A percentile compares a stretch with the other conserved stretches of the same genome.
Evolutionary conservation across 164 flowering plant genomes (phyloP).

Genomic region (Aristolochia californica): DNA sequence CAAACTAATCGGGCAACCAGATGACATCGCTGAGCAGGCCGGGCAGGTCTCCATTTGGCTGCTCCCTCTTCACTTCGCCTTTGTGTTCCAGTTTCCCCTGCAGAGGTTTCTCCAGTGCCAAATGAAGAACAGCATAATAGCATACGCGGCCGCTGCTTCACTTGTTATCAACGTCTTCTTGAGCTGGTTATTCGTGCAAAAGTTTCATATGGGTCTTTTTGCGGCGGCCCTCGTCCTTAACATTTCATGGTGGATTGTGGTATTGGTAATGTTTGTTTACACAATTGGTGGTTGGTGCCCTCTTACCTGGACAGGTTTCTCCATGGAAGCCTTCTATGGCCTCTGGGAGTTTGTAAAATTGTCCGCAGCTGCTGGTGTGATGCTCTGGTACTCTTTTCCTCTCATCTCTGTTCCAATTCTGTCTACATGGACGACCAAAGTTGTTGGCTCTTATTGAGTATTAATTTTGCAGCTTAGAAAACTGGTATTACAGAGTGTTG

Average conservation of each 20-base stretch:
- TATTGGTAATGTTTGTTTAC: conserved; percentile 24
- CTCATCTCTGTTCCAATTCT: neutral
- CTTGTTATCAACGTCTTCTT: conserved; percentile 26
- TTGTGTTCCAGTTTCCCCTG: conserved; percentile 34
- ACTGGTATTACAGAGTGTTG: conserved; percentile 59
- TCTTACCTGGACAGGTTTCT: conserved; percentile 42
- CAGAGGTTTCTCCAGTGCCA: conserved; percentile 51
- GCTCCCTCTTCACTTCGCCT: conserved; percentile 42
- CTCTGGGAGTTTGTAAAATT: conserved; percentile 40
- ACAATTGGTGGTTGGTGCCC: conserved; percentile 38
- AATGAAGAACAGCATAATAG: conserved; percentile 28
- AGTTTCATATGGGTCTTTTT: conserved; percentile 26
- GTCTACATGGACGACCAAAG: no score
- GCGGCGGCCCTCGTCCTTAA: conserved; percentile 28
- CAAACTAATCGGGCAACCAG: conserved; percentile 42
- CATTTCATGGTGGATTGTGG: conserved; percentile 42
- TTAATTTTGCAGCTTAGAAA: conserved; percentile 42
- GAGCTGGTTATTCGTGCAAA: conserved; percentile 30
- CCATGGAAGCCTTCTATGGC: conserved; percentile 30
- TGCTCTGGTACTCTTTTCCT: conserved; percentile 32
- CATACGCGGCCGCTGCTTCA: conserved; percentile 24
- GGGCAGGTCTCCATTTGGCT: conserved; percentile 35
- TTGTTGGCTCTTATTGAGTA: neutral
- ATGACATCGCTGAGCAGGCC: conserved; percentile 50
- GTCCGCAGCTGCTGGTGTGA: conserved; percentile 39